These are phyloP conservation scores for Hyphopichia fennica DNA, from an alignment of 1,139 yeast species.

Conservation along the genomic window DNA sequence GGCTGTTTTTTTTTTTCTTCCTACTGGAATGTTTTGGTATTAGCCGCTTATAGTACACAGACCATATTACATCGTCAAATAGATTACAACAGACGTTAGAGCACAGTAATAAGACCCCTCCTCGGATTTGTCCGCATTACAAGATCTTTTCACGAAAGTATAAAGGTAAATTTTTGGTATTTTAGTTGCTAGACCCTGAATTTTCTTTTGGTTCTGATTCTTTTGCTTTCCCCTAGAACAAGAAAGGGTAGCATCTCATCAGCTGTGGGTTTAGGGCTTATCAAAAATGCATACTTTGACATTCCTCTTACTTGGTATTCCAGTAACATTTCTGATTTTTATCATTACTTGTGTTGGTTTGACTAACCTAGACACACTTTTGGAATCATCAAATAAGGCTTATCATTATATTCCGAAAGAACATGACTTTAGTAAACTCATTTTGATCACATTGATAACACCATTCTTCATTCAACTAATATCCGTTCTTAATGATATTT, in stretches of 20 bases:
- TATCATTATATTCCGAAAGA: neutral
- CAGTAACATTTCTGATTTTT: neutral
- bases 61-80: too few relatives aligned
- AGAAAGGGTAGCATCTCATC: too few relatives aligned
- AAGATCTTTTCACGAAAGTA: neutral
- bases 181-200: neutral
- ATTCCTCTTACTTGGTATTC: neutral
- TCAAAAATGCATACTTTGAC: neutral
- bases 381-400: neutral
- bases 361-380: neutral
- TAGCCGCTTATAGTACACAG: neutral
- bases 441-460: conserved; percentile 1
- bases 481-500: neutral
- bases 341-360: neutral
- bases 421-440: neutral
- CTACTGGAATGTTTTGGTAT: neutral
- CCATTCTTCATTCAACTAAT: conserved; percentile 1
- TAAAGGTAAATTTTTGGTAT: neutral
- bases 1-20: neutral
- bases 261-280: too few relatives aligned
- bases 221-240: too few relatives aligned
- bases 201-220: neutral
- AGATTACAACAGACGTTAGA: too few relatives aligned
- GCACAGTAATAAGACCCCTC: too few relatives aligned
- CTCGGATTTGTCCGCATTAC: too few relatives aligned